A percentile compares a stretch with the other conserved stretches of the same genome.
Conservation (phyloP, 2,329 filamentous ascomycete genomes). For the Bipolaris gigantea region DNA sequence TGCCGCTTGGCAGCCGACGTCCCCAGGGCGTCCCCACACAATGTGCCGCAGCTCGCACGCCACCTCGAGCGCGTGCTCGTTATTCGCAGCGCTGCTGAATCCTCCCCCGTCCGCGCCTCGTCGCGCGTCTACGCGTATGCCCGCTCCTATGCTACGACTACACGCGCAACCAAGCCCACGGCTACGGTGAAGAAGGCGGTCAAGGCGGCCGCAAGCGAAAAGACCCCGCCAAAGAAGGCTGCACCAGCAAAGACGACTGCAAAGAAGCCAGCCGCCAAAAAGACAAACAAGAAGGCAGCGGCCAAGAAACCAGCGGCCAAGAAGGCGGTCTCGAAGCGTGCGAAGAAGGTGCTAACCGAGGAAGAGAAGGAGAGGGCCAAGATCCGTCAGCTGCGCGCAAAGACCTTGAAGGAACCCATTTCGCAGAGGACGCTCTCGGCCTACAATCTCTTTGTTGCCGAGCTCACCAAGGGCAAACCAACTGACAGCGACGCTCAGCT, state of each 20-base stretch:
- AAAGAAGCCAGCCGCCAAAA: constrained; percentile 20
- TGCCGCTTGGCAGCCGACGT: constrained; percentile 41
- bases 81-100: constrained; percentile 26
- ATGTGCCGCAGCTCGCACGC: constrained; percentile 41
- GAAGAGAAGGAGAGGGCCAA: constrained; percentile 34
- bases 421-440: constrained; percentile 5
- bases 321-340: constrained; percentile 12
- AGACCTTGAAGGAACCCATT: constrained; percentile 43
- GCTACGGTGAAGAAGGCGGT: constrained; percentile 35
- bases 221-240: constrained; percentile 33
- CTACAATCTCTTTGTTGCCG: constrained; percentile 33
- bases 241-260: constrained; percentile 22
- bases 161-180: constrained; percentile 37
- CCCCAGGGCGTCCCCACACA: constrained; percentile 41
- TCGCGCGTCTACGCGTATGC: constrained; percentile 30
- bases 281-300: constrained; percentile 24
- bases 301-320: constrained; percentile 24
- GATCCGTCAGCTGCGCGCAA: constrained; percentile 41
- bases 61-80: constrained; percentile 30
- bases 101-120: constrained; percentile 23
- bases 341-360: constrained; percentile 31
- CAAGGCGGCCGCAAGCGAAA: constrained; percentile 27
- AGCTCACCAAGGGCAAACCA: constrained; percentile 12
- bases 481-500: neutral
- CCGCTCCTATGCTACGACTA: constrained; percentile 42